Base-by-base conservation (phyloP, 805 yeast genomes). In the Wickerhamiella allomyrinae region DNA sequence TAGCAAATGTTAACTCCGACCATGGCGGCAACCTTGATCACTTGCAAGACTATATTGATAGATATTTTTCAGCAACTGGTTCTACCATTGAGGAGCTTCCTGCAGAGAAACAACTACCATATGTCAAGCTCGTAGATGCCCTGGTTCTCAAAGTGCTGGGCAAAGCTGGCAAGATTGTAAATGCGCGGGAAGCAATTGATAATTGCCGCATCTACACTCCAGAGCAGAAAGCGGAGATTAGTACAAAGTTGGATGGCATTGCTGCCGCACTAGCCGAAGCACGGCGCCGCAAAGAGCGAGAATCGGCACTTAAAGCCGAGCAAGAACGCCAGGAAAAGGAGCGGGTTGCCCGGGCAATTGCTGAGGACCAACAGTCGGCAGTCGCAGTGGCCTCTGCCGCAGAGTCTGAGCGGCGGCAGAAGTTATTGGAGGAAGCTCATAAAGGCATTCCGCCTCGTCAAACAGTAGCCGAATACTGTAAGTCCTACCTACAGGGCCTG, bases 151-250 rank as follows among this genome's bases (percentile, higher is more conserved):
- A 37, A 10, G 34, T 38, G 8, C 22, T 38, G 8, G 23, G 20
- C 10, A 15, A 20, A 21, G 11, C 34, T 44, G 13, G 39, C 34
- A 48, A 49, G 34, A 42, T 41, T 35, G 33, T 14, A 27, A 45
- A 49, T 20, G 52, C 52, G 15, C 37, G 38, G 20, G 48, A 46
- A 23, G 38, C 45, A 7, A 31, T 24, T 7, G 21, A 24, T 22
- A 37, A 37, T 14, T 23, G 24, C 20, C 9, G 20, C 9, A 19
- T 21, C 24, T 33, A 31, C 37, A 11, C 11, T 5, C 25, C 27
- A 10, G n/a, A 14, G 3, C 31, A 37, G n/a, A 20, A 22, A 9
- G 17, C 3, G 14, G 17, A 20, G 5, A 25, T 34, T 20, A 10
- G 20, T 6, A 14, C 19, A 10, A 20, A 34, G 17, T 17, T 34